Evolutionary conservation across 2,329 filamentous ascomycete genomes (phyloP), one percentile per base, ranked within the genome.

Genomic region (Karstenula rhodostoma): DNA sequence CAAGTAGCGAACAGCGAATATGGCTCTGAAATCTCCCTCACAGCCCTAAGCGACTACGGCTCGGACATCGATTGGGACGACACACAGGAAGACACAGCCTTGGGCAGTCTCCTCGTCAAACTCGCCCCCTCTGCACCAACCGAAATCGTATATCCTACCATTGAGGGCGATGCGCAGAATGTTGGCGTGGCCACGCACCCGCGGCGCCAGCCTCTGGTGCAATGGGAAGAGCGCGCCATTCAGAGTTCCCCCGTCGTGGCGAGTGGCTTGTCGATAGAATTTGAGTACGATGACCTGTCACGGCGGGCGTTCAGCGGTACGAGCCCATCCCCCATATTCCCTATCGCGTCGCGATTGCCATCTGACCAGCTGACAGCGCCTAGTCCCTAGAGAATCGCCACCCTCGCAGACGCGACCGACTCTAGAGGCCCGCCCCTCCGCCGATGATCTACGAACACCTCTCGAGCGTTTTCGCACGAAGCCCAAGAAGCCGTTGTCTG

Each of bases 401-500:
- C 52, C 61, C 10, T 51, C 59, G 12, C 23, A 47, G 23, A 57
- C 33, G 22, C n/a, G 43, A 25, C 50, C 17, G 23, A 49, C 8
- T 23, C 35, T 32, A 54, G 43, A 53, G 25, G 29, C 40, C 3
- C 37, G 37, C 4, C 12, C 56, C 7, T 43, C 40, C 40, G 55
- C 60, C 23, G 58, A 65, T 9, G 70, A 89, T 71, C 75, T 75
- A 9, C 80, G 84, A 61, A 83, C 88, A 9, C 94, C 93, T 0
- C 80, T 97, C 2, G 85, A 93, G 63, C 87, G 90, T 35, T 97
- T 96, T 70, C 89, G 94, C 40, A 88, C 87, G 1, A 89, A 86
- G 58, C 92, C 92, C 0, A 89, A 85, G 71, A 94, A 92, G 73
- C 88, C 91, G 0, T 84, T 98, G 8, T 93, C 91, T 0, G 95